Base-by-base conservation (phyloP, 306 rosid genomes). In the Casuarina cunninghamiana region DNA sequence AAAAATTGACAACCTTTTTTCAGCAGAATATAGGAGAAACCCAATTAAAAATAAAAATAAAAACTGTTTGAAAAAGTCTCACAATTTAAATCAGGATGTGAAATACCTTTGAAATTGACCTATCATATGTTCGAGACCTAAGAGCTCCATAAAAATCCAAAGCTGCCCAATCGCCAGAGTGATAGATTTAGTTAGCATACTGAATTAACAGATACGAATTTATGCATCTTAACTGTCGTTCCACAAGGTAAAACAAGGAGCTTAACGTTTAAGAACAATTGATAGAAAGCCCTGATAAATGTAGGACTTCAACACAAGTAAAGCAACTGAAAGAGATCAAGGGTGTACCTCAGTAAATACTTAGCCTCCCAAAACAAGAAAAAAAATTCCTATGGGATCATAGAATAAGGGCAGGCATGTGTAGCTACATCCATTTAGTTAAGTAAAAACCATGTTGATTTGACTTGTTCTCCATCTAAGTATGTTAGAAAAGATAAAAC, bases 111-210 rank as follows among this genome's bases (percentile, higher is more conserved):
- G 89, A 88, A 79, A 95, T 87, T 60, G 97, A 88, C 54, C 72
- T 69, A 82, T 95, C 98, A 50, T 95, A 92, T 69, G 98, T 95
- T 53, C 90, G 96, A 21, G 97, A 92, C 79, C 97, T 87, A 75
- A 95, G 84, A 85, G 97, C 97, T 79, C 97, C 98, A 87, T 92
- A 95, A 83, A 95, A 95, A 88, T 95, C 98, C 88, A 95, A 85
- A 45, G 98, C 98, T 94, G 97, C 73, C 74, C 77, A 75, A 76
- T 71, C 75, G 86, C 48, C 48, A 55, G 69, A 77, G 61, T 10
- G 8, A 54, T 57, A 73, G 53, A 42, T 32, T 44, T 12, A 53
- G 69, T 43, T 38, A 8, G 65, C 4, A 80, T 71, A 73, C 70
- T 57, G 51, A 38, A 37, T 16, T 62, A 35, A 13, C 41, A 62